Evolutionary conservation across 2,329 filamentous ascomycete genomes (phyloP), one percentile per base, ranked within the genome.

Genomic region (Talaromyces albobiverticillius): DNA sequence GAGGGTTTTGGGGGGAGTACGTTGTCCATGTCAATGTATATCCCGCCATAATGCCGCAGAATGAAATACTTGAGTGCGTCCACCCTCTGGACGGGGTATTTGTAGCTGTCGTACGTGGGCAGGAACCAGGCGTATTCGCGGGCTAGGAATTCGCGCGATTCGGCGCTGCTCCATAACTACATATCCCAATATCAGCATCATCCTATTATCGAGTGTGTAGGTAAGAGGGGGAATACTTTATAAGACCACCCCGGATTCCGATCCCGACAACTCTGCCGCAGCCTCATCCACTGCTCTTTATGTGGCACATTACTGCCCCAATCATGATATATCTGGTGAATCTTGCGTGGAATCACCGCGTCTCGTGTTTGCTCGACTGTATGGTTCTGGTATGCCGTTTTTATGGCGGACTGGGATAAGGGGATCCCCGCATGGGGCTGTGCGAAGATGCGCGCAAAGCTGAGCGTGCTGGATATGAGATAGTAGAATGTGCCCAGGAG

Each of bases 1-100:
- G 14, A 14, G n/a, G 16, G 14, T 36, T 3, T 23, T 9, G 1
- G 4, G 7, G 29, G 3, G 25, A 34, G 14, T 53, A 53, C 54
- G n/a, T 56, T 60, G 43, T 65, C 63, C 47, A 65, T 46, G 25
- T 65, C 63, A 31, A 65, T 57, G 45, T 65, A 65, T 23, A 65
- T 56, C 2, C 63, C 63, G 6, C 63, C 63, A 47, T 62, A 64
- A 36, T 64, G 55, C 40, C 57, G 53, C 13, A 65, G 47, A 3
- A 62, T 48, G 50, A 65, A 65, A 42, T 65, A 65, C 40, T 61
- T 61, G 23, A 65, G 31, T 0, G 60, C 57, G 51, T 65, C 63
- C 6, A 61, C 63, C 3, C 60, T 58, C 51, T 65, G 61, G 3
- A 65, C 59, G 2, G 52, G 47, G 43, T 61, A 61, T 34, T 34